Evolutionary conservation across 352 stramenopile genomes (phyloP), one percentile per base, ranked within the genome.

Genomic region (Phytophthora cryptogea): DNA sequence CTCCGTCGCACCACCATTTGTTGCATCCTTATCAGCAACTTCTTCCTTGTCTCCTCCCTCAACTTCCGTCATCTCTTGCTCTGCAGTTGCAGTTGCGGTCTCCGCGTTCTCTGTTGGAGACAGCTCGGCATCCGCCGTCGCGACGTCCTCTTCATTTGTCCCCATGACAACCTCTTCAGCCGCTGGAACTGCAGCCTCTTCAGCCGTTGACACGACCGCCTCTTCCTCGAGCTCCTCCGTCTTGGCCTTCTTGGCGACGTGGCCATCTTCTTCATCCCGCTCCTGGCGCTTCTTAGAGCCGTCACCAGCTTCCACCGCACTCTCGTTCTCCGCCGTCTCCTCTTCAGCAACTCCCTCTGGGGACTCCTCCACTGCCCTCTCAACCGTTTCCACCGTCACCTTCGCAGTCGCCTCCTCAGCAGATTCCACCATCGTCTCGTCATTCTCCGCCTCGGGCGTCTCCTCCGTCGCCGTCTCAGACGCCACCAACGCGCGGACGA

Each of bases 221-320:
- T 35, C 11, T 26, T 52, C 20, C 20, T 44, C 48, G 23, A 42
- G 31, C 26, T 57, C 51, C 14, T 70, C 50, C 23, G 46, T 73
- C 50, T 73, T 78, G 17, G 40, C n/a, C 36, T 71, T 76, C 52
- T 78, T 78, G 1, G 31, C 43, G 16, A 54, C 40, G 13, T 66
- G 58, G 11, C 51, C 58, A 13, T 71, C 66, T 4, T 71, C 42
- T 11, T 66, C 66, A 1, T 78, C 70, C 17, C 70, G 66, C 55
- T 76, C 66, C 36, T 61, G 54, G 1, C 70, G 70, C 44, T 78
- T 78, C 51, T 68, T 76, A 10, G 50, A 58, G 1, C 32, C 52
- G 28, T 61, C 14, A 17, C 31, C 61, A 42, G 16, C 46, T 33
- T 58, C 37, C 5, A 10, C 27, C 14, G 42, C 40, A n/a, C 50